Evolutionary conservation across 192 early-diverging fungal genomes (phyloP).

Genomic region (Kickxella alabastrina): DNA sequence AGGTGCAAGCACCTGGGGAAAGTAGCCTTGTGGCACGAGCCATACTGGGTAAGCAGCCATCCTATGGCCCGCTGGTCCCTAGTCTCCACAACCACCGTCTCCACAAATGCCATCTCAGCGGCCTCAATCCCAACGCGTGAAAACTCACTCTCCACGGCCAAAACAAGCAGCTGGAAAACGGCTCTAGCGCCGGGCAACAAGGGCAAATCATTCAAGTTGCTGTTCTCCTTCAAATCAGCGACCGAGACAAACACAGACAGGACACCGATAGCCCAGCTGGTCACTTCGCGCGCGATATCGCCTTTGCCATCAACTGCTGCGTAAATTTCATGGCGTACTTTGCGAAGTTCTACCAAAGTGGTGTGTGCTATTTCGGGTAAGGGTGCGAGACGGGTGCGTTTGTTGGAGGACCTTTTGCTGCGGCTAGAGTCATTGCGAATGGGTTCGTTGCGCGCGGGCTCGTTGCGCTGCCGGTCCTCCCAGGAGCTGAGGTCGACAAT

Average conservation of each 20-base stretch:
- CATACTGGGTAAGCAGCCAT: slow-evolving; percentile 45
- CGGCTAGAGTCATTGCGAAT: slow-evolving; percentile 9
- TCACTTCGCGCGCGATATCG: slow-evolving; percentile 5
- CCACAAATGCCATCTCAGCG: slow-evolving; percentile 23
- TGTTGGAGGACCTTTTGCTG: slow-evolving; percentile 1
- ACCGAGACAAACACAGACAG: slow-evolving; percentile 38
- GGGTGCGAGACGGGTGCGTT: not conserved
- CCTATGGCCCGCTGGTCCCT: slow-evolving; percentile 29
- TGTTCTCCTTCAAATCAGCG: slow-evolving; percentile 43
- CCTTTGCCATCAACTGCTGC: not conserved
- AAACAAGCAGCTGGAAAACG: slow-evolving; percentile 32
- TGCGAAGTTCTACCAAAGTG: slow-evolving; percentile 19
- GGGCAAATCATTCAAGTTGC: slow-evolving; percentile 24
- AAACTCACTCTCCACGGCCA: slow-evolving; percentile 25
- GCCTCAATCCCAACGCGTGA: slow-evolving; percentile 2
- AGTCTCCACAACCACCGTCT: slow-evolving; percentile 8
- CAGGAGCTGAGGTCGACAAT: slow-evolving; percentile 43
- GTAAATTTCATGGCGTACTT: slow-evolving; percentile 14
- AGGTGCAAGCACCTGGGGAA: slow-evolving; percentile 35
- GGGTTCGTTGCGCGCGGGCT: slow-evolving; percentile 14
- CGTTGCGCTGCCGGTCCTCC: slow-evolving; percentile 35
- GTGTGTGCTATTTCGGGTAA: slow-evolving; percentile 30
- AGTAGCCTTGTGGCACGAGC: slow-evolving; percentile 9
- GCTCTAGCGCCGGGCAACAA: slow-evolving; percentile 21
- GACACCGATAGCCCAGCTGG: slow-evolving; percentile 30